Percentiles rank a stretch among this genome's conserved stretches.
Evolutionary conservation across 73 alveolate species (phyloP).

Genomic region (Tetrahymena borealis): DNA sequence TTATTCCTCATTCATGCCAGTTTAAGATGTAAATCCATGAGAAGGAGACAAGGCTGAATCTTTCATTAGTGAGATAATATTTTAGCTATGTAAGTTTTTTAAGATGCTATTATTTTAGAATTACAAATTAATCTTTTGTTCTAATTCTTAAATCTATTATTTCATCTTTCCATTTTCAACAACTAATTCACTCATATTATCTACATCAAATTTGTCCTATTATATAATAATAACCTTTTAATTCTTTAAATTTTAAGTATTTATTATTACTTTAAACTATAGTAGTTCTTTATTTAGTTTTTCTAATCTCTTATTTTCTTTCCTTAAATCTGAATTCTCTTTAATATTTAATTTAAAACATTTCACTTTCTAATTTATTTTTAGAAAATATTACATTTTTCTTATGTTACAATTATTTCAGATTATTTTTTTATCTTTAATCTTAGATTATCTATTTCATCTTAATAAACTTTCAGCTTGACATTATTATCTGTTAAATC

Average conservation of each 20-base stretch:
- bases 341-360: background rate
- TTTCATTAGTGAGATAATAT: background rate
- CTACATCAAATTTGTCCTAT: background rate
- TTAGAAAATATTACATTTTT: background rate
- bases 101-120: background rate
- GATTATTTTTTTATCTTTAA: background rate
- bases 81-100: background rate
- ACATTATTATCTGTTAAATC: background rate
- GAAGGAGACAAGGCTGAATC: background rate
- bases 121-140: background rate
- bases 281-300: background rate
- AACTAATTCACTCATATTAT: background rate
- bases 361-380: background rate
- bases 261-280: background rate
- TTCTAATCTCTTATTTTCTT: background rate
- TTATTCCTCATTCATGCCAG: background rate
- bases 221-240: background rate
- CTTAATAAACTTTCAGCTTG: background rate
- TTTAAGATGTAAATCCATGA: background rate
- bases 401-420: background rate
- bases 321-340: background rate
- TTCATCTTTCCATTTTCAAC: background rate
- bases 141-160: background rate
- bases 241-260: background rate
- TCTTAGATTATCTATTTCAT: background rate